Percentiles rank a stretch among this genome's conserved stretches.
Conservation (phyloP, 1,284 basidiomycete species). For the Blastosporella zonata region DNA sequence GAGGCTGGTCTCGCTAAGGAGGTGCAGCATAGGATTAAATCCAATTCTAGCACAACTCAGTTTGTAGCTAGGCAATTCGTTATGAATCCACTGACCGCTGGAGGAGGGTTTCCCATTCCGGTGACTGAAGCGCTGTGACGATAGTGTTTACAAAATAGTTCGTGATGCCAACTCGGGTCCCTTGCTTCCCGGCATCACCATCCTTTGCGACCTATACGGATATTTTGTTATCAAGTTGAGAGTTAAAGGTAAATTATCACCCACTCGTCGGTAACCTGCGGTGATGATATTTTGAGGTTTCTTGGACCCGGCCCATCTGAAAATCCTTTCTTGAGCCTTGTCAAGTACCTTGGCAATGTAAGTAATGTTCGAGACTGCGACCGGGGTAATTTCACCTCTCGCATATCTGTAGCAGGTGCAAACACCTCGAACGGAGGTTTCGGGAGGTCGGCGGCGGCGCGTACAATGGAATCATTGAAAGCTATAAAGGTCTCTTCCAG, state of each 20-base stretch:
- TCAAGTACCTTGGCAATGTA: constrained; percentile 52
- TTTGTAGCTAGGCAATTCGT: background rate
- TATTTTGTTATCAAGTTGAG: background rate
- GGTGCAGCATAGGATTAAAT: constrained; percentile 65
- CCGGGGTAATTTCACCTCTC: constrained; percentile 42
- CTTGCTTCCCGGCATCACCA: constrained; percentile 26
- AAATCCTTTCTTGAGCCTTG: constrained; percentile 51
- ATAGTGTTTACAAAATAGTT: constrained; percentile 75
- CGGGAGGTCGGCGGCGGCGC: constrained; percentile 5
- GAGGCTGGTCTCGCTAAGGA: constrained; percentile 69
- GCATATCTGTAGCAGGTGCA: constrained; percentile 49
- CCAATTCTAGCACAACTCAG: constrained; percentile 53
- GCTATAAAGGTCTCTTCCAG: constrained; percentile 47
- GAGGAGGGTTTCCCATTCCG: constrained; percentile 67
- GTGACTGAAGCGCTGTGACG: constrained; percentile 59
- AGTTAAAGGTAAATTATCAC: constrained; percentile 18
- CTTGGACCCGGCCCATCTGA: constrained; percentile 32
- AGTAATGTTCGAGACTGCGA: background rate
- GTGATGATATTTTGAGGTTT: constrained; percentile 58
- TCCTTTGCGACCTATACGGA: constrained; percentile 23
- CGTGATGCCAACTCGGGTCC: constrained; percentile 35
- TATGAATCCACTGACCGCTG: constrained; percentile 42
- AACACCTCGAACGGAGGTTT: constrained; percentile 25
- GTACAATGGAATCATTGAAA: constrained; percentile 18
- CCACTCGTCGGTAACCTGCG: constrained; percentile 60